phyloP scores from a whole-genome alignment of 2,329 filamentous ascomycete species.

The Penicillium sp. region DNA sequence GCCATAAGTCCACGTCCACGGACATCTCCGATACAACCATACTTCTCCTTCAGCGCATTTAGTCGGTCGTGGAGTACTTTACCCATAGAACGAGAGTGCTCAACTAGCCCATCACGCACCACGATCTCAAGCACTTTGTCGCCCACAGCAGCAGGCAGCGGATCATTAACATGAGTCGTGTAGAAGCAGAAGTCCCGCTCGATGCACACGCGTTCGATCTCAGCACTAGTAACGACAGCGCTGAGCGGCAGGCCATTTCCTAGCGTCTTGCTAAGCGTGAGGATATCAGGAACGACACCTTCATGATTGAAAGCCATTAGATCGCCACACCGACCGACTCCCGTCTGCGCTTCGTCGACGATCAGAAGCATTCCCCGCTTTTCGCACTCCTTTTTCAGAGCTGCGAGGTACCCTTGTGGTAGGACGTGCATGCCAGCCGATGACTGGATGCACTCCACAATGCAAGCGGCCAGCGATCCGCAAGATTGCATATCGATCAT shows the following conservation, averaged over 20 bases:
- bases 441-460: slow-evolving; percentile 61
- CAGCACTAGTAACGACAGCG: slow-evolving; percentile 56
- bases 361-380: slow-evolving; percentile 58
- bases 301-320: slow-evolving; percentile 60
- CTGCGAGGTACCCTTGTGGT: slow-evolving; percentile 58
- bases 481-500: slow-evolving; percentile 60
- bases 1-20: slow-evolving; percentile 60
- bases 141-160: slow-evolving; percentile 59
- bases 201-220: slow-evolving; percentile 51
- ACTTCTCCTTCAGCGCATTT: slow-evolving; percentile 48
- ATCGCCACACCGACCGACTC: slow-evolving; percentile 55
- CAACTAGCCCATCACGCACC: slow-evolving; percentile 54
- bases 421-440: slow-evolving; percentile 61
- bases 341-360: slow-evolving; percentile 61
- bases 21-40: slow-evolving; percentile 63
- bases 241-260: slow-evolving; percentile 61
- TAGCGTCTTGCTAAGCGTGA: slow-evolving; percentile 62
- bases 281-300: slow-evolving; percentile 56
- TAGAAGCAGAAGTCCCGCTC: slow-evolving; percentile 57
- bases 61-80: slow-evolving; percentile 51
- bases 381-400: slow-evolving; percentile 56
- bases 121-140: slow-evolving; percentile 64
- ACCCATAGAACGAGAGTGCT: slow-evolving; percentile 48
- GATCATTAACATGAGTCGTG: slow-evolving; percentile 64
- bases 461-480: slow-evolving; percentile 63